A percentile compares a stretch with the other conserved stretches of the same genome.
Evolutionary conservation across 1,284 basidiomycete species (phyloP).

Genomic region (Apiotrichum brassicae): DNA sequence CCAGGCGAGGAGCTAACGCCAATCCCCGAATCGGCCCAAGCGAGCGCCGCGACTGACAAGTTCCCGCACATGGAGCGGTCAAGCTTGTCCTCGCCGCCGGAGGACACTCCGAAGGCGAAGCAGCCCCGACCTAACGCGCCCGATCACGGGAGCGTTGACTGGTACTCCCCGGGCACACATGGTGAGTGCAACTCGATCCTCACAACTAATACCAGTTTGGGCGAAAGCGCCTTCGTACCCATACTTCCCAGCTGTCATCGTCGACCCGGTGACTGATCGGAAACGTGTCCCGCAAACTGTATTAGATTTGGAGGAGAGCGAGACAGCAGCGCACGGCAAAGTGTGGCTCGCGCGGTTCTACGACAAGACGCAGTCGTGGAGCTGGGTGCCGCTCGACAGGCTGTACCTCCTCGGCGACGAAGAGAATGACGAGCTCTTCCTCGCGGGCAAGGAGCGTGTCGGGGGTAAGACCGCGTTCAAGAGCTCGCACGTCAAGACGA

Average conservation of each 20-base stretch:
- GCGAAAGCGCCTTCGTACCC: slow-evolving; percentile 42
- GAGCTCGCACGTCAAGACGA: slow-evolving; percentile 9
- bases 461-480: slow-evolving; percentile 21
- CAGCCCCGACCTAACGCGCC: too few relatives aligned
- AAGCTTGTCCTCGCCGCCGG: slow-evolving; percentile 6
- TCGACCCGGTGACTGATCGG: slow-evolving; percentile 47
- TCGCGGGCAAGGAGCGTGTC: slow-evolving; percentile 30
- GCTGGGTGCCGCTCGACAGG: slow-evolving; percentile 52
- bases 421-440: slow-evolving; percentile 4
- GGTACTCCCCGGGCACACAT: slow-evolving; percentile 33
- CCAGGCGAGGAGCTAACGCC: slow-evolving; percentile 8
- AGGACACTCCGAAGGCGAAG: too few relatives aligned
- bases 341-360: slow-evolving; percentile 60
- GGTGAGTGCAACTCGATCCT: slow-evolving; percentile 23
- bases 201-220: slow-evolving; percentile 34
- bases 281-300: slow-evolving; percentile 54
- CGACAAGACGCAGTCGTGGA: slow-evolving; percentile 58
- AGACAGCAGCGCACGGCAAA: slow-evolving; percentile 4
- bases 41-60: neutral
- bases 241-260: slow-evolving; percentile 47
- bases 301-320: slow-evolving; percentile 32
- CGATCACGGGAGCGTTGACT: too few relatives aligned
- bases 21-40: slow-evolving; percentile 5
- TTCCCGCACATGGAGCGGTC: neutral
- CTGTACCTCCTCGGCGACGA: slow-evolving; percentile 55